Base-by-base conservation (phyloP, 495 filamentous ascomycete species). In the Penicillium verhagenii region DNA sequence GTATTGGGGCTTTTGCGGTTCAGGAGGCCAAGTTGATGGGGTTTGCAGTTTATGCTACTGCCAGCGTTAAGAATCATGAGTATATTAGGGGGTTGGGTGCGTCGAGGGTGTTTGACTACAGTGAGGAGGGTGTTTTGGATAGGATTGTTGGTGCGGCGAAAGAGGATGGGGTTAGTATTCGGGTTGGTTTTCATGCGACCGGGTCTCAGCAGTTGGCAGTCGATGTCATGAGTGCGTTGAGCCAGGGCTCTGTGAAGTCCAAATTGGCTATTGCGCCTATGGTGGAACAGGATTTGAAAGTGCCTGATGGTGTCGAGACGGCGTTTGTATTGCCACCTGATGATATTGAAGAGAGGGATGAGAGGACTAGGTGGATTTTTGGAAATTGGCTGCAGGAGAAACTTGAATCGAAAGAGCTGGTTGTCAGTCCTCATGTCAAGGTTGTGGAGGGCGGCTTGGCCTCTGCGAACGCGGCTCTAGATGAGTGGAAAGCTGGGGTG, bases 1-100 rank as follows among this genome's bases (percentile, higher is more conserved):
- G 54, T 48, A 52, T 61, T 42, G 58, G 58, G 0, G 40, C 54
- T 0, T 50, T 61, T 18, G 58, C 53, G 4, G 58, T 83, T 8
- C 79, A 82, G 51, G 42, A 63, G 4, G 78, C 58, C 1, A 50
- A 43, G 9, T 18, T 51, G 18, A 42, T 54, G 37, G 58, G 58
- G 4, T 61, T 50, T 33, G 44, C 40, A 13, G 54, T 61, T 6
- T 61, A 61, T 42, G 58, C 58, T 2, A 57, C 58, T 9, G 58
- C 58, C n/a, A 51, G 58, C 44, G 11, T 19, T 18, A 50, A 51
- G 47, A 44, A 61, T 44, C 58, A 57, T 51, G 54, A 50, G 28
- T 57, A 57, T 47, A 13, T 61, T 6, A 39, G 46, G 50, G 29
- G 46, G 13, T 33, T 61, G 5, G 58, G 54, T 10, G 58, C 58